phyloP scores from a whole-genome alignment of 306 rosid species.

The Neltuma alba region DNA sequence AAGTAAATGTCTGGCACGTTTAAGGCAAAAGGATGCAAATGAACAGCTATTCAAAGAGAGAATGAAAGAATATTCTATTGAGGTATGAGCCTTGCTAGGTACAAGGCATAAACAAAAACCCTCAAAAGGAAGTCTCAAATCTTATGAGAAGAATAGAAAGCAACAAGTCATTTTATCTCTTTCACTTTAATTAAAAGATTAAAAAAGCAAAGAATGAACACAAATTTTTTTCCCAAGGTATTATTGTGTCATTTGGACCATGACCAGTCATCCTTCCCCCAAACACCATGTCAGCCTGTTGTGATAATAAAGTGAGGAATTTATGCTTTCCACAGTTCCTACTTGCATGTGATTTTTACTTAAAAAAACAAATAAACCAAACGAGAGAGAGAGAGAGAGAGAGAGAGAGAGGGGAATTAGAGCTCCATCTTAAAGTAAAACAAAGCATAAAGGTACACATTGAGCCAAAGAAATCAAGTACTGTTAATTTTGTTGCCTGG shows the following conservation, averaged over 20 bases:
- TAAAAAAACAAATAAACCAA: neutral
- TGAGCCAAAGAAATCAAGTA: conserved; percentile 60
- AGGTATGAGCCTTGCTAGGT: conserved; percentile 27
- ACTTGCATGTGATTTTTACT: conserved; percentile 60
- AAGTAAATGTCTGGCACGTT: neutral
- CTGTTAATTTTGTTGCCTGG: conserved; percentile 60
- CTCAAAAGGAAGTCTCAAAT: conserved; percentile 56
- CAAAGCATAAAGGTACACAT: conserved; percentile 67
- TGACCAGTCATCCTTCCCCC: conserved; percentile 73
- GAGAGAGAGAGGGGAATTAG: conserved; percentile 39
- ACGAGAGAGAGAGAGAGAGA: neutral
- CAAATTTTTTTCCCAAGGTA: conserved; percentile 43
- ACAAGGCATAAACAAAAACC: conserved; percentile 29
- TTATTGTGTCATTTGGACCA: conserved; percentile 65
- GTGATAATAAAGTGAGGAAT: conserved; percentile 57
- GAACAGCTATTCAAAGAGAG: conserved; percentile 16
- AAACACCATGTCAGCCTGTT: conserved; percentile 54
- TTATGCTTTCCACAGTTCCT: conserved; percentile 79
- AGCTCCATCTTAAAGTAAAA: conserved; percentile 47
- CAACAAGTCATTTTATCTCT: conserved; percentile 62
- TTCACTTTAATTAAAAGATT: conserved; percentile 66
- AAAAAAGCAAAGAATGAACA: conserved; percentile 56
- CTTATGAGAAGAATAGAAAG: conserved; percentile 57
- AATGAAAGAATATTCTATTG: conserved; percentile 45
- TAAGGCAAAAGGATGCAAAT: conserved; percentile 22